Conservation (phyloP, 169 alveolate species). For the Eimeria zaria region DNA sequence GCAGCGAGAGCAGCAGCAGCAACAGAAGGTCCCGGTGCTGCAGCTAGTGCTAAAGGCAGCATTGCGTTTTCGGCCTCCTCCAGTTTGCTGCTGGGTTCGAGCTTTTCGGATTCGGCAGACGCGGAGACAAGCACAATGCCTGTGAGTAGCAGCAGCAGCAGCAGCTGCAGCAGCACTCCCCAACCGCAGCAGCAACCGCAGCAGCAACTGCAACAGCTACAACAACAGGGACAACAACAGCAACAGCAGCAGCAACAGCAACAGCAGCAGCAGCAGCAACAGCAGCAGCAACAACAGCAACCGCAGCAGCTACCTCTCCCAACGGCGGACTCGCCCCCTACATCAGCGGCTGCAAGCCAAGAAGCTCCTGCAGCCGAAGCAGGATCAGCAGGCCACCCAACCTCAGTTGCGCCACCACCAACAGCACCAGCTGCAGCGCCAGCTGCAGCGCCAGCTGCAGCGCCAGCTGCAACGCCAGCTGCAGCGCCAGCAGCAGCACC, state of each 20-base stretch:
- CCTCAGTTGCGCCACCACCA: background rate
- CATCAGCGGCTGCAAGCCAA: background rate
- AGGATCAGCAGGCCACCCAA: background rate
- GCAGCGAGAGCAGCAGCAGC: background rate
- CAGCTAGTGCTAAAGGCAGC: background rate
- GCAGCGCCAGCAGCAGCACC: slow-evolving; percentile 3
- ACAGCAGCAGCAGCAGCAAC: background rate
- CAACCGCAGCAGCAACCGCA: background rate
- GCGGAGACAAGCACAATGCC: background rate
- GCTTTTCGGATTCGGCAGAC: background rate
- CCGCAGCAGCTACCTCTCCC: background rate
- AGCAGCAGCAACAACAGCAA: background rate
- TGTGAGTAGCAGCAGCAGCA: background rate
- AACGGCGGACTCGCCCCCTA: background rate
- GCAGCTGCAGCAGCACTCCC: background rate
- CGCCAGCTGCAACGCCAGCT: background rate
- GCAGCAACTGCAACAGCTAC: background rate
- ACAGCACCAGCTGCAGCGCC: background rate
- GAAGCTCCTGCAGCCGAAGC: background rate
- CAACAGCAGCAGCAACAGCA: background rate
- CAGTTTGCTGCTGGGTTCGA: slow-evolving; percentile 8
- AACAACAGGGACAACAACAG: background rate
- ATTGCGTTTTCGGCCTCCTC: background rate
- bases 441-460: background rate
- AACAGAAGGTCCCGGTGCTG: slow-evolving; percentile 6